Conservation (phyloP, 352 stramenopile genomes). For the Phytophthora citrophthora region DNA sequence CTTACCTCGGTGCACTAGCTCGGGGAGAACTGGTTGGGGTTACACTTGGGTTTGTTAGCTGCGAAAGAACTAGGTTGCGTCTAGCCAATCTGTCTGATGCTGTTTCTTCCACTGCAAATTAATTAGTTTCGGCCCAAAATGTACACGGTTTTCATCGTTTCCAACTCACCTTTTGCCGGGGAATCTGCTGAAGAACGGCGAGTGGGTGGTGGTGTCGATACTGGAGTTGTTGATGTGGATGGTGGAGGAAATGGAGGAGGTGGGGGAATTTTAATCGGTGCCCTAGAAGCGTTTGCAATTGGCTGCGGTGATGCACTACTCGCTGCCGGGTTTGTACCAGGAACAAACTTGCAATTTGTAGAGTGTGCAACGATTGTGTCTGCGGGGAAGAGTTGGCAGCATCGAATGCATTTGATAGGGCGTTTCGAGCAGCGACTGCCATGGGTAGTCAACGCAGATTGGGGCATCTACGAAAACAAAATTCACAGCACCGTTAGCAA, state of each 20-base stretch:
- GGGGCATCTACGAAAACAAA: conserved; percentile 50
- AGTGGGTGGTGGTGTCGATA: conserved; percentile 8
- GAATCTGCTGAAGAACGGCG: conserved; percentile 23
- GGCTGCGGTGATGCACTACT: neutral
- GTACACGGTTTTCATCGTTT: neutral
- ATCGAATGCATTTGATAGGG: conserved; percentile 86
- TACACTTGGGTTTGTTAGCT: conserved; percentile 49
- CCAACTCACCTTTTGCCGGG: conserved; percentile 7
- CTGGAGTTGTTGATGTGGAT: conserved; percentile 8
- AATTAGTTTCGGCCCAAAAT: neutral
- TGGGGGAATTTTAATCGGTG: conserved; percentile 48
- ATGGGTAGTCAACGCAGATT: conserved; percentile 51
- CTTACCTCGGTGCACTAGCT: conserved; percentile 29
- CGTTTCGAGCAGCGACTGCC: conserved; percentile 71
- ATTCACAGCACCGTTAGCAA: conserved; percentile 1
- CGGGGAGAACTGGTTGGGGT: conserved; percentile 7
- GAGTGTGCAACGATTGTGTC: conserved; percentile 79
- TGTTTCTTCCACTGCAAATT: neutral
- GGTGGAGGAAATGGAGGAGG: conserved; percentile 58
- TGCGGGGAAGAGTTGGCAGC: conserved; percentile 75
- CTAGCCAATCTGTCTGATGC: conserved; percentile 48
- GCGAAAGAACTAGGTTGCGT: conserved; percentile 63
- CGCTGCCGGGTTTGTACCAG: conserved; percentile 4
- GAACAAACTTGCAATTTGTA: conserved; percentile 69
- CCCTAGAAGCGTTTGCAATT: conserved; percentile 5